phyloP scores from a whole-genome alignment of 306 rosid species.

The Glycine tomentella region DNA sequence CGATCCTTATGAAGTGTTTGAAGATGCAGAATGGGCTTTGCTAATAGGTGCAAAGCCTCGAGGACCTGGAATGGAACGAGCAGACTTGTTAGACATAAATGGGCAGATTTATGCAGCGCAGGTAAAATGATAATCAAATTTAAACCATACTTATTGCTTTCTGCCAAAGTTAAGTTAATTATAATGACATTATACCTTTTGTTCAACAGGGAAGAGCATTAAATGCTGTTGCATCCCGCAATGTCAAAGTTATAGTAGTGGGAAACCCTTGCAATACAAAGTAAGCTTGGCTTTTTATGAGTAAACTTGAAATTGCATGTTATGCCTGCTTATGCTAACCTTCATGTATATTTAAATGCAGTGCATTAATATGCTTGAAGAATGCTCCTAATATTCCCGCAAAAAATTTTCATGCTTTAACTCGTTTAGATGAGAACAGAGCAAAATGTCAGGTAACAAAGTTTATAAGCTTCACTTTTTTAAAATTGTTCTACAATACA shows the following conservation, averaged over 20 bases:
- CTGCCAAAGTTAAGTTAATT: background rate
- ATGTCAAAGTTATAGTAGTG: constrained; percentile 91
- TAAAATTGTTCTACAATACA: constrained; percentile 3
- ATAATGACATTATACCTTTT: constrained; percentile 35
- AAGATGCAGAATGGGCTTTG: constrained; percentile 95
- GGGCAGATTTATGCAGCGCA: constrained; percentile 90
- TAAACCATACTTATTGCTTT: background rate
- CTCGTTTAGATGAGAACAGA: constrained; percentile 95
- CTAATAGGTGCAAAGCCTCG: constrained; percentile 98
- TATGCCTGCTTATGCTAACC: constrained; percentile 38
- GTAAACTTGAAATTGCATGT: constrained; percentile 31
- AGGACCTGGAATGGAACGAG: constrained; percentile 99
- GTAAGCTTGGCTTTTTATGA: constrained; percentile 58
- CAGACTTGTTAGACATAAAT: constrained; percentile 82
- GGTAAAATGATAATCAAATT: constrained; percentile 54
- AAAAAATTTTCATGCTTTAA: constrained; percentile 90
- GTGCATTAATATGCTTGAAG: constrained; percentile 93
- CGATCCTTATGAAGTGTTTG: constrained; percentile 94
- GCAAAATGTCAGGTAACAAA: constrained; percentile 93
- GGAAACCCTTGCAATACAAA: constrained; percentile 99
- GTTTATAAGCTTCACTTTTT: background rate
- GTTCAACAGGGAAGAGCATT: constrained; percentile 79
- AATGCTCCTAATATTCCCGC: constrained; percentile 96
- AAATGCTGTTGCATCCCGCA: constrained; percentile 83
- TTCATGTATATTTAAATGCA: constrained; percentile 47